Base-by-base conservation (phyloP, 148 eudicot genomes). In the Vaccinium vitisidaea region DNA sequence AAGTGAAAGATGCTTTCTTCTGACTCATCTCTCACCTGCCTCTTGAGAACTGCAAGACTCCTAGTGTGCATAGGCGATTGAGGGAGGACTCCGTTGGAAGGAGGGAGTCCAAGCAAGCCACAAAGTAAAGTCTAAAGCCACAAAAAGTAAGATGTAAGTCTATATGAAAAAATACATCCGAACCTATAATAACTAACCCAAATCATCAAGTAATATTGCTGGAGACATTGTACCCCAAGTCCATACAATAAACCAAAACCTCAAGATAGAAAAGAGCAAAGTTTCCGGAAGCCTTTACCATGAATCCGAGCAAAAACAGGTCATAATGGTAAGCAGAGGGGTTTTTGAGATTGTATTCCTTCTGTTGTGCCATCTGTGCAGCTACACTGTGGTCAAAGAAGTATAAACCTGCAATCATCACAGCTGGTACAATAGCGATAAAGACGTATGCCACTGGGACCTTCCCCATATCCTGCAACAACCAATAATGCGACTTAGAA, bases 331-430 rank as follows among this genome's bases (percentile, higher is more conserved):
- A 96, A 48, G 99, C 91, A 76, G 94, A 86, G 39, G 99, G 98
- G 36, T 93, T 96, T 86, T 92, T 93, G 55, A 94, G 95, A 84
- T 96, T 96, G 86, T 92, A 96, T 83, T 96, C 99, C 84, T 91
- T 91, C 79, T 96, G 99, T 58, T 94, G 98, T 59, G 99, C 95
- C 98, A 96, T 77, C 83, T 96, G 97, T 75, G 99, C 84, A 86
- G 99, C 99, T 59, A 96, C 99, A 84, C 95, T 94, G 77, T 96
- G 99, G 86, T 96, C 99, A 52, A 94, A 96, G 88, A 96, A 96
- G 88, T 94, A 94, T 65, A 96, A 90, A 56, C 97, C 99, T 8
- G 99, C 99, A 46, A 96, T 93, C 95, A 96, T 92, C 81, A 91
- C n/a, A 65, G 99, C 98, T 80, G 99, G 98, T 87, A 94, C 84